Evolutionary conservation across 1,284 basidiomycete genomes (phyloP).

Genomic region (Austroboletus rostrupii): DNA sequence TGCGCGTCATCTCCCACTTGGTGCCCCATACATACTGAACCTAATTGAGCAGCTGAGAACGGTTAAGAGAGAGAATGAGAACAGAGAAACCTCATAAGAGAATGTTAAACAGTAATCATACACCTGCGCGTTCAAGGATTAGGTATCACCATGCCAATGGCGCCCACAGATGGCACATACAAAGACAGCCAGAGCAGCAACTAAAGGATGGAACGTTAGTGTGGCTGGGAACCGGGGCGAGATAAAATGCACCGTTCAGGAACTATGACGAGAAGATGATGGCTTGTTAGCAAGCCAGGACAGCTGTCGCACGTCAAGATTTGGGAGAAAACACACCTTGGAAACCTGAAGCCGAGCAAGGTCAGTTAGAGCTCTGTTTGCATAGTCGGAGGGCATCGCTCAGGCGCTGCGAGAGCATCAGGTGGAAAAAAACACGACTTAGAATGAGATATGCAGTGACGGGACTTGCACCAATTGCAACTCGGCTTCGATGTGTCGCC

Average conservation of each 20-base stretch:
- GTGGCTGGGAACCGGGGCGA: not conserved
- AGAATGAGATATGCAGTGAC: not conserved
- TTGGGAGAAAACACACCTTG: conserved; percentile 13
- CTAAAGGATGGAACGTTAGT: conserved; percentile 6
- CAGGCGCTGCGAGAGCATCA: not conserved
- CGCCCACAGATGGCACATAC: conserved; percentile 9
- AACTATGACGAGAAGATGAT: conserved; percentile 5
- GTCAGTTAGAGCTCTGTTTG: conserved; percentile 2
- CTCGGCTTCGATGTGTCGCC: no score
- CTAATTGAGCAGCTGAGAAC: conserved; percentile 9
- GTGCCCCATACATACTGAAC: conserved; percentile 25
- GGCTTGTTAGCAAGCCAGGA: not conserved
- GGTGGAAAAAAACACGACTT: no score
- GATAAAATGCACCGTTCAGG: conserved; percentile 17
- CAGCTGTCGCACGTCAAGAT: not conserved
- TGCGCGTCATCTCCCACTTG: conserved; percentile 19
- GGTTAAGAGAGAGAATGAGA: not conserved
- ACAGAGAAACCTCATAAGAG: conserved; percentile 12
- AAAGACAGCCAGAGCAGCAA: conserved; percentile 19
- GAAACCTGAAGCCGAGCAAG: conserved; percentile 17
- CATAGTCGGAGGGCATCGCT: conserved; percentile 9
- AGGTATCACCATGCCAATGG: not conserved
- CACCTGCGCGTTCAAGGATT: conserved; percentile 2
- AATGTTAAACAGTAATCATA: conserved; percentile 25
- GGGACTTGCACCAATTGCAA: no score